phyloP scores from a whole-genome alignment of 1,284 basidiomycete genomes.

The Blastosporella zonata region DNA sequence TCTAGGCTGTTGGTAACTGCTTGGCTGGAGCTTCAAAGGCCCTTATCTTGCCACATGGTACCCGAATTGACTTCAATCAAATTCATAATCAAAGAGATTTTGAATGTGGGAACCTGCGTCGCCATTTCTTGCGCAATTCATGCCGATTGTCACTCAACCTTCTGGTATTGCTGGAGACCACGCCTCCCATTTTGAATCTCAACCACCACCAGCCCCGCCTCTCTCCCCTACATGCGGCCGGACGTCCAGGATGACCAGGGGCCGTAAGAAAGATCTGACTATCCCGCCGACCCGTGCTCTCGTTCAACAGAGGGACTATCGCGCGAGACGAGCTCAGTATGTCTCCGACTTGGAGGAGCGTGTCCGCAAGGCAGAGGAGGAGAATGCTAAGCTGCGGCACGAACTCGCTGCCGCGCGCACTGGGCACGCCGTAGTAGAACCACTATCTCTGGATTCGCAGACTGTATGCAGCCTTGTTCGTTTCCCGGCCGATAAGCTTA shows the following conservation, averaged over 20 bases:
- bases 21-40: conserved; percentile 6
- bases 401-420: conserved; percentile 44
- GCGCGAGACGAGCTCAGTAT: conserved; percentile 57
- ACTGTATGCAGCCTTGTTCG: conserved; percentile 33
- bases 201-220: conserved; percentile 11
- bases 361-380: conserved; percentile 48
- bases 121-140: conserved; percentile 24
- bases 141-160: conserved; percentile 21
- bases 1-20: conserved; percentile 3
- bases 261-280: conserved; percentile 60
- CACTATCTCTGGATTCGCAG: conserved; percentile 35
- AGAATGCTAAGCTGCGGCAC: conserved; percentile 47
- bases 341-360: conserved; percentile 54
- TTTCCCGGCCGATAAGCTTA: conserved; percentile 2
- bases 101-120: conserved; percentile 22
- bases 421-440: conserved; percentile 30
- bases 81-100: conserved; percentile 20
- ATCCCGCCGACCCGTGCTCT: conserved; percentile 48
- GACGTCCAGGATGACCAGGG: conserved; percentile 48
- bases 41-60: conserved; percentile 15
- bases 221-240: conserved; percentile 15
- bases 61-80: conserved; percentile 21
- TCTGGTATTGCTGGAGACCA: conserved; percentile 4
- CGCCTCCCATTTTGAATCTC: conserved; percentile 14
- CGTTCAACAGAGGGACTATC: conserved; percentile 59